phyloP scores from a whole-genome alignment of 2,329 filamentous ascomycete species.

The Mycosphaerella sp. region DNA sequence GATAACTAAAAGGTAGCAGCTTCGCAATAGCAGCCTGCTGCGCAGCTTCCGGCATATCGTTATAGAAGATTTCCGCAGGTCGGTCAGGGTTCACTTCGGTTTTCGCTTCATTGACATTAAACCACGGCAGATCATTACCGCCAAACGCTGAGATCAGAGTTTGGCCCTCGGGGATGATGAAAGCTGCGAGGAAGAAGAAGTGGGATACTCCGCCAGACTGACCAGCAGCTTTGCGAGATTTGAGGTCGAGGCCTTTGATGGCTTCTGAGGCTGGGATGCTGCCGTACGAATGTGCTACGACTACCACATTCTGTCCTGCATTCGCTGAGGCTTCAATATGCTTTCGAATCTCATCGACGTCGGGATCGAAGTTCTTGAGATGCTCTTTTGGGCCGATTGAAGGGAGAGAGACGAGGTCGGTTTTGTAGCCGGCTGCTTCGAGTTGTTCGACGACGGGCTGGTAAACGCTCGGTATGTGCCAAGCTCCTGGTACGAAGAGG shows the following conservation, averaged over 20 bases:
- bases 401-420: conserved; percentile 6
- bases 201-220: conserved; percentile 24
- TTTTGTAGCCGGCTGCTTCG: conserved; percentile 9
- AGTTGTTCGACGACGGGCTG: not conserved
- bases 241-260: conserved; percentile 16
- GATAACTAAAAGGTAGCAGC: conserved; percentile 11
- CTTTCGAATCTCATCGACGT: conserved; percentile 8
- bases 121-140: conserved; percentile 11
- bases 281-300: conserved; percentile 32
- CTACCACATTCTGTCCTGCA: conserved; percentile 26
- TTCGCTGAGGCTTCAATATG: conserved; percentile 18
- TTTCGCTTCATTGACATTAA: conserved; percentile 13
- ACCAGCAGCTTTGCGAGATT: conserved; percentile 9
- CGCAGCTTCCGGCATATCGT: conserved; percentile 12
- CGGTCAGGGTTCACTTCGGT: conserved; percentile 8
- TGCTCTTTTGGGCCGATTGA: conserved; percentile 3
- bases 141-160: conserved; percentile 19
- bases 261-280: conserved; percentile 28
- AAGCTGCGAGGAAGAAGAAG: conserved; percentile 26
- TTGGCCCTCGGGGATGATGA: conserved; percentile 22
- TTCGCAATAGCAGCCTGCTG: conserved; percentile 7
- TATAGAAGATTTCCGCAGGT: conserved; percentile 18
- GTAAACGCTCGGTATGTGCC: conserved; percentile 11
- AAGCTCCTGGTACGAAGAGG: conserved; percentile 15
- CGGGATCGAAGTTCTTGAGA: conserved; percentile 4